Evolutionary conservation across 352 stramenopile species (phyloP).

Genomic region (Pythium phragmitis): DNA sequence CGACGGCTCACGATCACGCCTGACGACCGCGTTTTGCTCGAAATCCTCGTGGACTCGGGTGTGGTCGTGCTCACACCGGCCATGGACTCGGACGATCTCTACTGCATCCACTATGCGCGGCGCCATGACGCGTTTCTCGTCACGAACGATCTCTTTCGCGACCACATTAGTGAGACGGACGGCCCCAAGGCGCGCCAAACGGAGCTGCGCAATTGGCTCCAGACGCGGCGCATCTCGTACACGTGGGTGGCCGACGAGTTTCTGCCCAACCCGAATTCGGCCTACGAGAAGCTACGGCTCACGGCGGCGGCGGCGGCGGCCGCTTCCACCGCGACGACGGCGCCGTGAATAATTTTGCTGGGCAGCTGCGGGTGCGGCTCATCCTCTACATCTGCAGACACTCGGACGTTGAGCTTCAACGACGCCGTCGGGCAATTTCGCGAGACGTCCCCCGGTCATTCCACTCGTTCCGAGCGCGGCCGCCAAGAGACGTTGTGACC

Average conservation of each 20-base stretch:
- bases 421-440: too few species aligned
- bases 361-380: not conserved
- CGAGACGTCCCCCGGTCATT: not conserved
- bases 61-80: conserved; percentile 76
- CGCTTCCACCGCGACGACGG: not conserved
- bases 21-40: conserved; percentile 69
- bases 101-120: conserved; percentile 88
- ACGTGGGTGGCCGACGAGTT: conserved; percentile 88
- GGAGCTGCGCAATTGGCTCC: conserved; percentile 65
- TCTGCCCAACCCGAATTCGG: conserved; percentile 85
- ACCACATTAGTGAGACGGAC: conserved; percentile 76
- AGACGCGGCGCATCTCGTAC: conserved; percentile 81
- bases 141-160: conserved; percentile 88
- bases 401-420: not conserved
- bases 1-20: conserved; percentile 51
- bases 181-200: conserved; percentile 53
- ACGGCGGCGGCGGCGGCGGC: not conserved
- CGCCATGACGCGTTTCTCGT: conserved; percentile 75
- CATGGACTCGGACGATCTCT: conserved; percentile 90
- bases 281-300: conserved; percentile 32
- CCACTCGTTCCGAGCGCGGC: not conserved
- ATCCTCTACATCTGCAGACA: not conserved
- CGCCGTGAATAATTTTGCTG: not conserved
- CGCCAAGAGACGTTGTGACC: not conserved
- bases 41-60: conserved; percentile 66